A percentile compares a stretch with the other conserved stretches of the same genome.
Conservation (phyloP, 1,284 basidiomycete genomes). For the Ustilago shanxiensis region DNA sequence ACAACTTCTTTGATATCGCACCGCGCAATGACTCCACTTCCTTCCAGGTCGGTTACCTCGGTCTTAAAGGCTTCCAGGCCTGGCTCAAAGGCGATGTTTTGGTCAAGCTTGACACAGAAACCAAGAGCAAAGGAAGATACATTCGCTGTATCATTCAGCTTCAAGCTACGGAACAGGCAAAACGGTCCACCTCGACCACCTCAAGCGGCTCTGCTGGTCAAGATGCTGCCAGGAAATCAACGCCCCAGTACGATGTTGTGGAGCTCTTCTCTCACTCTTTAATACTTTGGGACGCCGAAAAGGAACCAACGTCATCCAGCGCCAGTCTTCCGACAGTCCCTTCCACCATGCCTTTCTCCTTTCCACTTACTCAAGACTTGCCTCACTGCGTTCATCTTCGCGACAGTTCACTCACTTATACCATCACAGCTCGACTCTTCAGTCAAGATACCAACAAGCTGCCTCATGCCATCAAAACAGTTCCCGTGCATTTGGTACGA, state of each 20-base stretch:
- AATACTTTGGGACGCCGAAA: constrained; percentile 53
- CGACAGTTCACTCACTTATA: constrained; percentile 57
- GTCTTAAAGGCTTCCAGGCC: constrained; percentile 57
- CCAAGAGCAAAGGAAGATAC: constrained; percentile 35
- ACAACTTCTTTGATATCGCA: constrained; percentile 65
- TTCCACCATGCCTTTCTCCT: constrained; percentile 61
- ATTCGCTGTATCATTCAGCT: constrained; percentile 36
- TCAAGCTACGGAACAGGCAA: constrained; percentile 26
- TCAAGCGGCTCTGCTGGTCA: neutral
- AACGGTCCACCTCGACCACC: neutral
- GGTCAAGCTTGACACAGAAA: constrained; percentile 58
- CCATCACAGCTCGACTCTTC: constrained; percentile 56
- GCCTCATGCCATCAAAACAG: constrained; percentile 35
- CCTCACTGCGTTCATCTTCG: constrained; percentile 67
- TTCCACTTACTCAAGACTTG: constrained; percentile 62
- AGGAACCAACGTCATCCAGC: constrained; percentile 31
- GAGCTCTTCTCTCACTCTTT: constrained; percentile 58
- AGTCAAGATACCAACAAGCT: constrained; percentile 28
- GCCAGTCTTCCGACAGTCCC: constrained; percentile 38
- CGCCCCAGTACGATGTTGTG: constrained; percentile 9
- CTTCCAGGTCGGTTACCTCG: constrained; percentile 68
- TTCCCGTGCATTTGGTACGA: constrained; percentile 61
- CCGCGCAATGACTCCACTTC: constrained; percentile 63
- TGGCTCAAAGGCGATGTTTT: constrained; percentile 68
- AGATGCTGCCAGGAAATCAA: neutral